A percentile compares a stretch with the other conserved stretches of the same genome.
Evolutionary conservation across 1,284 basidiomycete genomes (phyloP).

Genomic region (Apiotrichum montevideense): DNA sequence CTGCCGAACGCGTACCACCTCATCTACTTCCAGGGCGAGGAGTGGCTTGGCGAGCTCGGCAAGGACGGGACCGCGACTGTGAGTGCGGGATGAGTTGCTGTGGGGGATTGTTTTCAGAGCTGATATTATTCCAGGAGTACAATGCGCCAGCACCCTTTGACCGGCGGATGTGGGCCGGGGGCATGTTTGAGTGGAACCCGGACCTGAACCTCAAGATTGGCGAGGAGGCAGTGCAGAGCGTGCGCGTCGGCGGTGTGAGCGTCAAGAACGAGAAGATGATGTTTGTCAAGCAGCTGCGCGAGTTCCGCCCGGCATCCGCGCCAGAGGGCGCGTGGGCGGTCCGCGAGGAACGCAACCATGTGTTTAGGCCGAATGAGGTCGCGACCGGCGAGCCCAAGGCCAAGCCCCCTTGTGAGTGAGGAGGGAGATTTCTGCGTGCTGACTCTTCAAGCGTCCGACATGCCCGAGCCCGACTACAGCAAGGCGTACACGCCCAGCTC

Average conservation of each 20-base stretch:
- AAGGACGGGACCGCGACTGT: constrained; percentile 57
- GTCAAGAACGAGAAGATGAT: constrained; percentile 64
- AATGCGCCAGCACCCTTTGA: constrained; percentile 63
- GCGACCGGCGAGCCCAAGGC: constrained; percentile 3
- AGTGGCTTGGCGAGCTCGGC: constrained; percentile 56
- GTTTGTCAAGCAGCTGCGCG: constrained; percentile 61
- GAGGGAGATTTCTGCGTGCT: not conserved
- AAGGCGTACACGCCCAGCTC: constrained; percentile 62
- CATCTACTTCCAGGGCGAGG: constrained; percentile 65
- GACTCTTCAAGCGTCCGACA: constrained; percentile 5
- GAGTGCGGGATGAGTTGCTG: constrained; percentile 45
- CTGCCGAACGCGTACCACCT: constrained; percentile 64
- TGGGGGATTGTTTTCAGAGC: constrained; percentile 22
- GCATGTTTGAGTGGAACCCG: constrained; percentile 58
- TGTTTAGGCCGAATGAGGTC: constrained; percentile 54
- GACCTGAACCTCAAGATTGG: constrained; percentile 54
- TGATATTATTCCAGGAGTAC: constrained; percentile 40
- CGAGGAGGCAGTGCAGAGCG: constrained; percentile 52
- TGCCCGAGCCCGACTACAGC: constrained; percentile 49
- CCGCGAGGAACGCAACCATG: constrained; percentile 65
- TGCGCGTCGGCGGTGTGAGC: constrained; percentile 55
- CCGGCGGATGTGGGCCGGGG: constrained; percentile 77
- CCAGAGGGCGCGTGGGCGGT: constrained; percentile 52
- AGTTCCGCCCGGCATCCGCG: constrained; percentile 43
- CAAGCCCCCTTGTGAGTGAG: constrained; percentile 8